phyloP scores from a whole-genome alignment of 2,329 filamentous ascomycete genomes.

The Ophiobolus disseminans region DNA sequence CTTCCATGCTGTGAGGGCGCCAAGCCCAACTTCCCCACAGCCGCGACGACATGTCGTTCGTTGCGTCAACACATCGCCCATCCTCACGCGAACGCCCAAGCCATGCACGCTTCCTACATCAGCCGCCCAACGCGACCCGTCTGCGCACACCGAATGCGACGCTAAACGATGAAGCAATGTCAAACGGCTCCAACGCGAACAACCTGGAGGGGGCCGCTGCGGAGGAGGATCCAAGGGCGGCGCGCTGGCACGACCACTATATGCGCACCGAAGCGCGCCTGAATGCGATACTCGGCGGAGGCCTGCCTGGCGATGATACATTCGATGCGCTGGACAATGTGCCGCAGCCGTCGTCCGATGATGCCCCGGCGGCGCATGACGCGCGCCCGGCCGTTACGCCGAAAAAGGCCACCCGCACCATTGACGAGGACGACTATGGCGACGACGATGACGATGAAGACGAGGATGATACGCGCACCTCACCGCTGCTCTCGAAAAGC shows the following conservation, averaged over 20 bases:
- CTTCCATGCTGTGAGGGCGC: conserved; percentile 45
- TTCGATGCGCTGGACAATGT: conserved; percentile 35
- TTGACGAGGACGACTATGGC: conserved; percentile 85
- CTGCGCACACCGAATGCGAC: conserved; percentile 52
- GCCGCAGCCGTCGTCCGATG: conserved; percentile 32
- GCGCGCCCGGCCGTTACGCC: conserved; percentile 58
- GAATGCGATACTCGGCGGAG: conserved; percentile 71
- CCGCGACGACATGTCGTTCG: conserved; percentile 44
- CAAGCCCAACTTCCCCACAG: conserved; percentile 40
- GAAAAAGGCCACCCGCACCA: conserved; percentile 78
- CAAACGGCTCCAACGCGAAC: conserved; percentile 48
- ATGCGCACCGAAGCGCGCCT: conserved; percentile 79
- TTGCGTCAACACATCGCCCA: conserved; percentile 48
- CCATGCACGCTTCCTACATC: conserved; percentile 50
- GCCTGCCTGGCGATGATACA: conserved; percentile 29
- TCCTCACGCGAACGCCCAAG: conserved; percentile 51
- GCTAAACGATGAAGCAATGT: conserved; percentile 55
- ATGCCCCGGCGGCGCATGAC: conserved; percentile 48
- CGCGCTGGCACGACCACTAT: conserved; percentile 78
- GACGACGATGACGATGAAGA: conserved; percentile 72
- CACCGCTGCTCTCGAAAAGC: conserved; percentile 59
- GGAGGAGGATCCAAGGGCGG: conserved; percentile 56
- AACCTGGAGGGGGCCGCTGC: conserved; percentile 48
- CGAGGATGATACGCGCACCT: conserved; percentile 52
- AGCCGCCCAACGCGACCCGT: conserved; percentile 44